Base-by-base conservation (phyloP, 768 basidiomycete species). In the Chalciporus pseudorubinellus region DNA sequence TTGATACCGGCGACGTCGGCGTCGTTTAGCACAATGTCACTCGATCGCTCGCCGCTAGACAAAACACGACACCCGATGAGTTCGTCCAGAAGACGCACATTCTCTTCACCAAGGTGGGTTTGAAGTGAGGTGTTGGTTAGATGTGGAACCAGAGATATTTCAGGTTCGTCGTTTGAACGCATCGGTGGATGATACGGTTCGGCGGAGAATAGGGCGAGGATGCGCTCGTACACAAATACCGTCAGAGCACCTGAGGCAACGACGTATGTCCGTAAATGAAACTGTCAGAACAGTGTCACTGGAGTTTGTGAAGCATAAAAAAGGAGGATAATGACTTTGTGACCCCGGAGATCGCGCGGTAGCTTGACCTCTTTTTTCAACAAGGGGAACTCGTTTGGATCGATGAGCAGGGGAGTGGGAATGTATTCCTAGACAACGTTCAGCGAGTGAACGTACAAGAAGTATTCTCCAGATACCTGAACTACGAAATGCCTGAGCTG, bases 401-500 rank as follows among this genome's bases (percentile, higher is more conserved):
- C 87, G 26, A 98, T 59, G 2, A 98, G 77, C 6, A 98, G 69
- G 0, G 95, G 95, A 13, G 75, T 74, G 19, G 76, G 64, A 6
- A 98, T 68, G 69, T 99, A 98, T 74, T 97, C 92, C 95, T 99
- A 58, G 4, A 34, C 8, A 10, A 40, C 4, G 24, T 46, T 53
- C 43, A 56, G 48, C 47, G 39, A 26, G 38, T 38, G 46, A 54
- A 24, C 33, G 39, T 19, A 44, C 16, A 44, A n/a, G 33, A 46
- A 50, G 29, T 48, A 46, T 13, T 52, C 51, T 16, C 22, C 13
- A 14, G 39, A 44, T 55, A 92, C 95, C 83, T 98, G 97, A 33
- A 98, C 83, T 16, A 99, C 92, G 69, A 98, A 99, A 69, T 98
- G 92, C 21, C 95, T 81, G 39, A 99, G 76, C 59, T 97, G 95